Evolutionary conservation across 441 rosid species (phyloP).

Genomic region (California macrophylla): DNA sequence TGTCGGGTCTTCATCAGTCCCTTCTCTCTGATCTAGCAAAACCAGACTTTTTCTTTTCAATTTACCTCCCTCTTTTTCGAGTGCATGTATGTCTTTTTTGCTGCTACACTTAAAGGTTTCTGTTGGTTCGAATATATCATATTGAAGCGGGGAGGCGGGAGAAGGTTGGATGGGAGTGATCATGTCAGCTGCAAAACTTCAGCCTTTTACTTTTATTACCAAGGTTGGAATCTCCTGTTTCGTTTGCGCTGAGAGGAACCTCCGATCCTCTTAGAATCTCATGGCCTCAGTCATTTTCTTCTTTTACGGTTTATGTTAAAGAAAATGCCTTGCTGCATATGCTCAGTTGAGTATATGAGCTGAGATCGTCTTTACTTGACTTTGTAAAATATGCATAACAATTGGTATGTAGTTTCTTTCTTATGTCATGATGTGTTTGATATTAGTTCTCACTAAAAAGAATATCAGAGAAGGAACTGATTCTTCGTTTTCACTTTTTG

Average conservation of each 20-base stretch:
- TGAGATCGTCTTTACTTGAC: not conserved
- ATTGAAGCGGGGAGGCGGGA: not conserved
- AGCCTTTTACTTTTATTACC: not conserved
- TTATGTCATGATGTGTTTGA: not conserved
- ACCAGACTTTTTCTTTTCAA: not conserved
- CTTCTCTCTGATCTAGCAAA: not conserved
- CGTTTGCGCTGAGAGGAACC: slow-evolving; percentile 6
- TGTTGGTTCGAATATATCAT: too few relatives aligned
- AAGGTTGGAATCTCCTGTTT: not conserved
- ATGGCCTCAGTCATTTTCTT: not conserved
- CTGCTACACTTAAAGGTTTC: not conserved
- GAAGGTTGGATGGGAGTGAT: not conserved
- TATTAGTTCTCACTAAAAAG: not conserved
- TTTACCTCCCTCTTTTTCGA: not conserved
- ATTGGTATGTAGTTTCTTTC: not conserved
- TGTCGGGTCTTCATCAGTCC: not conserved
- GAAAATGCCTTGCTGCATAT: not conserved
- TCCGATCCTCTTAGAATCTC: not conserved
- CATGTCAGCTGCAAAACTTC: slow-evolving; percentile 3
- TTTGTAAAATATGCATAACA: not conserved
- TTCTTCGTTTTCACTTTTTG: not conserved
- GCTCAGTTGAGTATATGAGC: not conserved
- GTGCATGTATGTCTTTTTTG: not conserved
- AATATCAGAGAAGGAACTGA: not conserved
- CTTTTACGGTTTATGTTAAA: not conserved